Evolutionary conservation across 345 rosid species (phyloP), one percentile per base, ranked within the genome.

Genomic region (Brassica nigra): DNA sequence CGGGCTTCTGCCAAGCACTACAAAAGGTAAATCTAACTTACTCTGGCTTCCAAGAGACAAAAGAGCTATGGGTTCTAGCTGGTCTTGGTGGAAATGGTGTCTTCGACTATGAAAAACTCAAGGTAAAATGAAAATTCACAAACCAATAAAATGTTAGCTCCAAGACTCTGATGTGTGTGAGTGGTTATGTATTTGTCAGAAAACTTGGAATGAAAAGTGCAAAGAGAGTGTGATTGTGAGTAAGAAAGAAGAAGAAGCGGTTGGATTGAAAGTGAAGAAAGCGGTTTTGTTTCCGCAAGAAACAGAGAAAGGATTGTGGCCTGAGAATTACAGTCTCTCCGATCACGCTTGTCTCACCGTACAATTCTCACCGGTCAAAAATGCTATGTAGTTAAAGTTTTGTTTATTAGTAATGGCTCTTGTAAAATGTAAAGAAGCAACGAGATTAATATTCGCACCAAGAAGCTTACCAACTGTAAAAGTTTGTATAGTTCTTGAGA

Each of bases 291-390:
- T 87, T 69, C 99, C 99, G 2, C 83, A 83, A 42, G 99, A 95
- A 87, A 95, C 85, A 70, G 99, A 95, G 87, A 91, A 84, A 80
- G 97, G 97, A 75, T 80, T 80, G 74, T 95, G 99, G 97, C 99
- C 99, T 0, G 97, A 92, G 70, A 85, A 87, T 75, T 91, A 92
- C 81, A 90, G 82, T 49, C 91, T 95, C 14, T 95, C 97, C 0
- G 99, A 95, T 80, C 99, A 95, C 70, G 97, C 97, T 37, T 85
- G 92, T 29, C 97, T 92, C 68, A 91, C 94, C 0, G 97, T 91
- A 18, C 91, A 88, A 15, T 91, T 95, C 72, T 89, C 94, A 7
- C 99, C 97, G 0, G 86, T 91, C 69, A 86, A 83, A 83, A 78
- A 86, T 95, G 89, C 86, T 84, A 2, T 86, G 49, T 42, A 10